Conservation (phyloP, 148 eudicot genomes). For the Polygonum maritimum region DNA sequence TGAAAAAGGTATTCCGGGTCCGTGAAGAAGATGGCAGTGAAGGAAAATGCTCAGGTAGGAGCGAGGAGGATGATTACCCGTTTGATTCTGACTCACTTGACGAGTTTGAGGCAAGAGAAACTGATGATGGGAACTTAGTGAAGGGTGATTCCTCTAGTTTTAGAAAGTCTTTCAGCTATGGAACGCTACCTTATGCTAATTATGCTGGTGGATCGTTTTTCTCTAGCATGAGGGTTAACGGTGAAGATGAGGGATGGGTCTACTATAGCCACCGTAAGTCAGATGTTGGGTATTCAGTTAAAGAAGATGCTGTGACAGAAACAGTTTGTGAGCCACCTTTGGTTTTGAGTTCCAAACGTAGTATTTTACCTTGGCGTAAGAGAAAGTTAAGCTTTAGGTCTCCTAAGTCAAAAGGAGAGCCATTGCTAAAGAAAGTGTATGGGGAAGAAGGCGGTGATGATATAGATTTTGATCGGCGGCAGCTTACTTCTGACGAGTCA, state of each 20-base stretch:
- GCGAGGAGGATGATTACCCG: slow-evolving; percentile 78
- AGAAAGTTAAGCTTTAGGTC: slow-evolving; percentile 74
- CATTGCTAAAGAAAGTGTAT: slow-evolving; percentile 69
- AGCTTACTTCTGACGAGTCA: slow-evolving; percentile 87
- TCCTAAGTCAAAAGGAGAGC: slow-evolving; percentile 81
- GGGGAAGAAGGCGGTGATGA: slow-evolving; percentile 94
- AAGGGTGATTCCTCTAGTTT: slow-evolving; percentile 45
- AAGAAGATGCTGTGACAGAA: slow-evolving; percentile 35
- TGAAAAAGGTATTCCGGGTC: slow-evolving; percentile 64
- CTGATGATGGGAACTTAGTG: slow-evolving; percentile 28
- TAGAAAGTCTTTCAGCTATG: slow-evolving; percentile 83
- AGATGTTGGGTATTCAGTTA: slow-evolving; percentile 56
- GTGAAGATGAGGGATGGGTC: slow-evolving; percentile 66
- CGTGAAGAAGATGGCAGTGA: slow-evolving; percentile 64
- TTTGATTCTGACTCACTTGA: slow-evolving; percentile 72
- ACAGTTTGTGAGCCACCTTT: slow-evolving; percentile 36
- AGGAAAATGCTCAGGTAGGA: slow-evolving; percentile 41
- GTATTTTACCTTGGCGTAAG: slow-evolving; percentile 89
- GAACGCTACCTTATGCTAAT: slow-evolving; percentile 73
- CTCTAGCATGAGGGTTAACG: slow-evolving; percentile 35
- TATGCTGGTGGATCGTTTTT: slow-evolving; percentile 46
- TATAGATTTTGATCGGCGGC: slow-evolving; percentile 86
- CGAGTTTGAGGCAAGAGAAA: slow-evolving; percentile 61
- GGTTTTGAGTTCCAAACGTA: slow-evolving; percentile 48
- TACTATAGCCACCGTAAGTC: slow-evolving; percentile 78